Evolutionary conservation across 164 flowering plant genomes (phyloP).

Genomic region (Annona squamosa): DNA sequence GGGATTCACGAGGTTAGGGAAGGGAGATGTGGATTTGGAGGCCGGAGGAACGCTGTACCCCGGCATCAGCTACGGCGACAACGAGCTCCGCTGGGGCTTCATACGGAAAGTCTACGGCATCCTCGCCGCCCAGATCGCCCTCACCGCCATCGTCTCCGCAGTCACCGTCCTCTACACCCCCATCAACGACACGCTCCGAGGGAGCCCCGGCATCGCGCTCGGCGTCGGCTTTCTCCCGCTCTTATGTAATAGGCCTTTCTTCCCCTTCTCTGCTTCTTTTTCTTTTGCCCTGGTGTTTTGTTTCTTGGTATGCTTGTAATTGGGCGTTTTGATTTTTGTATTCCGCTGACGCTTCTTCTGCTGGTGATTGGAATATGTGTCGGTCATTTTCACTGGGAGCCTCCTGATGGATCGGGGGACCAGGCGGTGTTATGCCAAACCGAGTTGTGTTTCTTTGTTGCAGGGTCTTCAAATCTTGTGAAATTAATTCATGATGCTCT

Average conservation of each 20-base stretch:
- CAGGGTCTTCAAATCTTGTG: too few relatives aligned
- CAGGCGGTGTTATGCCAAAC: too few relatives aligned
- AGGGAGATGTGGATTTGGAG: slow-evolving; percentile 40
- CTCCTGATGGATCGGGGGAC: too few relatives aligned
- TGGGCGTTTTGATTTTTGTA: background rate
- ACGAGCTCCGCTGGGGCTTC: slow-evolving; percentile 92
- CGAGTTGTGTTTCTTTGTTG: too few relatives aligned
- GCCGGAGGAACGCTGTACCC: slow-evolving; percentile 77
- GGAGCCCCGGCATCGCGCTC: slow-evolving; percentile 57
- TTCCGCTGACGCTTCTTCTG: background rate
- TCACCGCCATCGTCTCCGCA: slow-evolving; percentile 77
- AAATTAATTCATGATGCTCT: too few relatives aligned
- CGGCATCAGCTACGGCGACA: slow-evolving; percentile 71
- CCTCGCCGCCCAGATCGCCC: slow-evolving; percentile 71
- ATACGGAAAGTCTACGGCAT: slow-evolving; percentile 93
- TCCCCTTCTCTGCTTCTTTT: background rate
- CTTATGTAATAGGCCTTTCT: slow-evolving; percentile 32
- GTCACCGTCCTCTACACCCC: slow-evolving; percentile 64
- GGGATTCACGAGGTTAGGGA: slow-evolving; percentile 44
- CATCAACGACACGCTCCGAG: slow-evolving; percentile 55
- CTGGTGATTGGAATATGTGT: too few relatives aligned
- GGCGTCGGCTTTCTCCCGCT: slow-evolving; percentile 71
- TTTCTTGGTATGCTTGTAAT: background rate
- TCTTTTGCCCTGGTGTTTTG: background rate
- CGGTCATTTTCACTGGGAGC: too few relatives aligned